Evolutionary conservation across 2,329 filamentous ascomycete genomes (phyloP).

Genomic region (Colletotrichum zoysiae): DNA sequence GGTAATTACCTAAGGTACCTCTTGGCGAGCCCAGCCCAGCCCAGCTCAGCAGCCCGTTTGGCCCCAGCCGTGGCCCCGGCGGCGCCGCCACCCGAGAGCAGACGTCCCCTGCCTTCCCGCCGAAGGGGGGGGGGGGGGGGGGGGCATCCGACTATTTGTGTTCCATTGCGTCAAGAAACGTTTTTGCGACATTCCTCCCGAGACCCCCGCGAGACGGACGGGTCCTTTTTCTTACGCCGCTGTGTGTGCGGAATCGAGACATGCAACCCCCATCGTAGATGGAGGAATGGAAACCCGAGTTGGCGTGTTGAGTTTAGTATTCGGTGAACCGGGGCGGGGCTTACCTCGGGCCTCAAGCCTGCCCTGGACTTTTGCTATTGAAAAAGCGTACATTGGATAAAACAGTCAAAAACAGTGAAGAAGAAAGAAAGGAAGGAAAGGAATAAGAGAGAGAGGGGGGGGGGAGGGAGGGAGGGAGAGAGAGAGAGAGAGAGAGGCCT

Average conservation of each 20-base stretch:
- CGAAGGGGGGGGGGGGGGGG: too few relatives aligned
- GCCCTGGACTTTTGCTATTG: neutral
- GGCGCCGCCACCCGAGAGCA: conserved; percentile 15
- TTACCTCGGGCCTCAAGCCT: neutral
- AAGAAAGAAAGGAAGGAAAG: neutral
- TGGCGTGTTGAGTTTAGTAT: neutral
- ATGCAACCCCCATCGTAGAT: neutral
- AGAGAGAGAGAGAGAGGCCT: neutral
- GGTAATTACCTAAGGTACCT: neutral
- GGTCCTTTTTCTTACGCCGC: neutral
- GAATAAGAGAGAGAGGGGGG: too few relatives aligned
- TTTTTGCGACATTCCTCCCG: conserved; percentile 9
- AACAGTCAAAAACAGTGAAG: neutral
- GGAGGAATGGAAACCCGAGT: neutral
- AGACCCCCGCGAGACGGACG: conserved; percentile 1
- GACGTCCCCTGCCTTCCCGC: neutral
- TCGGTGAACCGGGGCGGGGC: too few relatives aligned
- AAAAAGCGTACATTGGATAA: neutral
- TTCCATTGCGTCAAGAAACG: neutral
- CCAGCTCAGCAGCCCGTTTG: neutral
- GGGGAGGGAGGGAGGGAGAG: neutral
- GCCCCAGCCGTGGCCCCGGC: neutral
- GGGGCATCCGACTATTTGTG: neutral
- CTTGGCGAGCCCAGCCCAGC: neutral
- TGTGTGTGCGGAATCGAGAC: neutral